phyloP scores from a whole-genome alignment of 352 stramenopile species.

The Phytophthora brassicae region DNA sequence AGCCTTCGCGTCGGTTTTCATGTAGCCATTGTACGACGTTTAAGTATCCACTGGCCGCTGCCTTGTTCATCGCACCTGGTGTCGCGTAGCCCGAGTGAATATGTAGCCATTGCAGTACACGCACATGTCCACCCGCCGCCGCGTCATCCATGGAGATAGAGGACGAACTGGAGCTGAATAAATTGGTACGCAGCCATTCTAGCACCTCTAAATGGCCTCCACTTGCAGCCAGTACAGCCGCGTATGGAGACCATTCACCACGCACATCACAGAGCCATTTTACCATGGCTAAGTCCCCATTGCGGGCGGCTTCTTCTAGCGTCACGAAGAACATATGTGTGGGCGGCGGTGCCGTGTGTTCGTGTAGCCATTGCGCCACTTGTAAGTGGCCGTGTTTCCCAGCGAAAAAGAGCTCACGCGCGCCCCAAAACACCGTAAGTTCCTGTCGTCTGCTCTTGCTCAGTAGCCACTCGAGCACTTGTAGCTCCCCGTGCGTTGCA shows the following conservation, averaged over 20 bases:
- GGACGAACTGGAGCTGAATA: conserved; percentile 36
- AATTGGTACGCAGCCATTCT: conserved; percentile 33
- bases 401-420: conserved; percentile 38
- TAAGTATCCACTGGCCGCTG: conserved; percentile 50
- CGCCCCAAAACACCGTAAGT: conserved; percentile 33
- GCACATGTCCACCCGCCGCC: conserved; percentile 25
- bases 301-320: conserved; percentile 33
- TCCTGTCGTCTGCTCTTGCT: conserved; percentile 9
- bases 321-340: conserved; percentile 48
- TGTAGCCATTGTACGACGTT: conserved; percentile 38
- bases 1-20: conserved; percentile 19
- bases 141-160: conserved; percentile 37
- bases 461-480: conserved; percentile 30
- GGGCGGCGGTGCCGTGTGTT: conserved; percentile 32
- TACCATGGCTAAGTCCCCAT: conserved; percentile 33
- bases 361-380: conserved; percentile 35
- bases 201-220: conserved; percentile 36
- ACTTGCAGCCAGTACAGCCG: conserved; percentile 30
- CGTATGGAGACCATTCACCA: conserved; percentile 36
- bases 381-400: conserved; percentile 34
- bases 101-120: conserved; percentile 32
- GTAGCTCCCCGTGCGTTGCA: conserved; percentile 31
- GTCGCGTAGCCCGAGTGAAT: conserved; percentile 35
- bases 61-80: conserved; percentile 54
- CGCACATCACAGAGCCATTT: conserved; percentile 36